These are phyloP conservation scores for Silene coronaria DNA, from an alignment of 179 eudicot genomes.

Conservation along the genomic window DNA sequence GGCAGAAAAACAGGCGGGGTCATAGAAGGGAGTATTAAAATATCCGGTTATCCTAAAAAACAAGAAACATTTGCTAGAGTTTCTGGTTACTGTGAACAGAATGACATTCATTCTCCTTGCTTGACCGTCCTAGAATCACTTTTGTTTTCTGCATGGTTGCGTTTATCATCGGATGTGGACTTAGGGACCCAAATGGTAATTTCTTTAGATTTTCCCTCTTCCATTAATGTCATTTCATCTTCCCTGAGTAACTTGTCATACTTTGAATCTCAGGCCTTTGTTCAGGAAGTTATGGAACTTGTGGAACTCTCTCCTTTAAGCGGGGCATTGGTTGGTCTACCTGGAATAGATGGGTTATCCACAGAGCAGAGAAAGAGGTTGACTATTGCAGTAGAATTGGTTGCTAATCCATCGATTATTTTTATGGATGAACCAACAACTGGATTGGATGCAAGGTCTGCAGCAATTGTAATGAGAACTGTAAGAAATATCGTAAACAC, in stretches of 20 bases:
- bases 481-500: slow-evolving; percentile 92
- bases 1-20: slow-evolving; percentile 92
- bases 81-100: slow-evolving; percentile 98
- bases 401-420: slow-evolving; percentile 89
- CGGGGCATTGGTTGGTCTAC: slow-evolving; percentile 84
- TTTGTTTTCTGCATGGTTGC: slow-evolving; percentile 85
- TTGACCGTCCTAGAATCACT: slow-evolving; percentile 85
- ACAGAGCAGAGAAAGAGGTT: slow-evolving; percentile 90
- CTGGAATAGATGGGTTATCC: slow-evolving; percentile 90
- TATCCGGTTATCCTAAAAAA: slow-evolving; percentile 84
- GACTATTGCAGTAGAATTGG: slow-evolving; percentile 91
- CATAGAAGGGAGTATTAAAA: slow-evolving; percentile 68
- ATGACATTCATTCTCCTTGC: slow-evolving; percentile 92
- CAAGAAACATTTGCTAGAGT: slow-evolving; percentile 95
- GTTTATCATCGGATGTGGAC: slow-evolving; percentile 65
- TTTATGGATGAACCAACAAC: slow-evolving; percentile 99
- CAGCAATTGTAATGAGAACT: slow-evolving; percentile 97
- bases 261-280: slow-evolving; percentile 54
- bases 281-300: slow-evolving; percentile 92
- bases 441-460: slow-evolving; percentile 92
- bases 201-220: neutral
- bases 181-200: slow-evolving; percentile 67
- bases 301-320: slow-evolving; percentile 74
- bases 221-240: neutral
- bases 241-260: slow-evolving; percentile 15